These are phyloP conservation scores for Hyaloperonospora arabidopsidis DNA, from an alignment of 352 stramenopile species.

Conservation along the genomic window DNA sequence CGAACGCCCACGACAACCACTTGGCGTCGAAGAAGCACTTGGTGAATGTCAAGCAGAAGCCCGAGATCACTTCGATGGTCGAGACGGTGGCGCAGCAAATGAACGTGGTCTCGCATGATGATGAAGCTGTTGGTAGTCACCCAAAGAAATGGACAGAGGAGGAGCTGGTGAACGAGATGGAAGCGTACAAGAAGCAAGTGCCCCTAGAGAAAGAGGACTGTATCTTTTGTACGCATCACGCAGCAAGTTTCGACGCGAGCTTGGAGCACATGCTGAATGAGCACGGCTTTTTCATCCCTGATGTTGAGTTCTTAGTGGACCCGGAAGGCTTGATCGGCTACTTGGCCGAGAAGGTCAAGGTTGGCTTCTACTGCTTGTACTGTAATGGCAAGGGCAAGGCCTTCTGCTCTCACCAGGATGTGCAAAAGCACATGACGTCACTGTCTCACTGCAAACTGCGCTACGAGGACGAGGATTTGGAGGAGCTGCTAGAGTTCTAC, in stretches of 20 bases:
- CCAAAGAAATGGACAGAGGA: conserved; percentile 40
- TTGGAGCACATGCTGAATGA: conserved; percentile 89
- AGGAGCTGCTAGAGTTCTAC: conserved; percentile 88
- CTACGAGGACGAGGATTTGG: conserved; percentile 87
- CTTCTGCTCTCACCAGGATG: conserved; percentile 85
- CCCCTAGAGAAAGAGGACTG: conserved; percentile 73
- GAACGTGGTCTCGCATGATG: conserved; percentile 34
- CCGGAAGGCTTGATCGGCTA: conserved; percentile 88
- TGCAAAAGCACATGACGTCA: conserved; percentile 93
- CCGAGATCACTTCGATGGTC: conserved; percentile 32
- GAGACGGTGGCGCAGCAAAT: conserved; percentile 68
- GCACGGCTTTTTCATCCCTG: conserved; percentile 94
- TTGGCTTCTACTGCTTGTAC: conserved; percentile 92
- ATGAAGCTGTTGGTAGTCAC: neutral
- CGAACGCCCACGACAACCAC: conserved; percentile 82
- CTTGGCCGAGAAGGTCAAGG: conserved; percentile 92
- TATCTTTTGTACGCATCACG: conserved; percentile 71
- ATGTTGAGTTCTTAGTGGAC: conserved; percentile 89
- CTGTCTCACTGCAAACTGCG: conserved; percentile 87
- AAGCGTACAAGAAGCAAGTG: conserved; percentile 70
- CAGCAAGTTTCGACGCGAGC: conserved; percentile 54
- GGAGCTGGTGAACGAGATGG: conserved; percentile 51
- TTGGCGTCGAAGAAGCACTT: conserved; percentile 81
- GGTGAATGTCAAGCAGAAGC: conserved; percentile 70
- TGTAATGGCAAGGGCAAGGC: conserved; percentile 88